These are phyloP conservation scores for Hirsutella thompsonii DNA, from an alignment of 2,329 filamentous ascomycete species.

Conservation along the genomic window DNA sequence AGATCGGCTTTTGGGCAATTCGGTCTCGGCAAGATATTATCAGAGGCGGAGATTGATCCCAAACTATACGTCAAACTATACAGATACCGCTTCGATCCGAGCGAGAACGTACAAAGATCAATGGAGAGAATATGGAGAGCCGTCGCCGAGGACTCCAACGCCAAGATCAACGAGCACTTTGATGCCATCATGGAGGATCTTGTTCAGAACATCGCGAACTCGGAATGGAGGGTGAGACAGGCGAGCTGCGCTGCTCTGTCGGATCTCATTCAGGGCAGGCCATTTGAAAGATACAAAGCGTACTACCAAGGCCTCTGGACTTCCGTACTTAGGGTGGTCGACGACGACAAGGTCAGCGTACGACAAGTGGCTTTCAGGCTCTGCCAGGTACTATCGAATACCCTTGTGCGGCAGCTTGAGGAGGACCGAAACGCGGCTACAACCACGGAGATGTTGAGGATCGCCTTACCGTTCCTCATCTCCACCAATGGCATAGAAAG, in stretches of 20 bases:
- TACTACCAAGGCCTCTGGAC: constrained; percentile 80
- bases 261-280: constrained; percentile 73
- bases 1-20: constrained; percentile 91
- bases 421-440: constrained; percentile 58
- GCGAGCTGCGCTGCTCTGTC: constrained; percentile 84
- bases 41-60: constrained; percentile 76
- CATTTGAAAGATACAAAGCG: constrained; percentile 64
- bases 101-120: constrained; percentile 78
- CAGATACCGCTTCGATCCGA: constrained; percentile 90
- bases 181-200: constrained; percentile 82
- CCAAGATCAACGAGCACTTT: constrained; percentile 69
- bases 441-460: constrained; percentile 66
- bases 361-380: constrained; percentile 68
- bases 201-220: constrained; percentile 71
- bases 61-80: constrained; percentile 94
- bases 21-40: constrained; percentile 82
- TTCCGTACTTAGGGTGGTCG: constrained; percentile 77
- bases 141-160: constrained; percentile 75
- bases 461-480: constrained; percentile 81
- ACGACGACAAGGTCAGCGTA: constrained; percentile 91
- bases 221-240: constrained; percentile 87
- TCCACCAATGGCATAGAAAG: constrained; percentile 85
- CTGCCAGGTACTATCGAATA: constrained; percentile 73
- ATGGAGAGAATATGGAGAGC: constrained; percentile 99
- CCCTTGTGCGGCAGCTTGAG: constrained; percentile 74